phyloP scores from a whole-genome alignment of 2,329 filamentous ascomycete species.

The Pleurostoma richardsiae region DNA sequence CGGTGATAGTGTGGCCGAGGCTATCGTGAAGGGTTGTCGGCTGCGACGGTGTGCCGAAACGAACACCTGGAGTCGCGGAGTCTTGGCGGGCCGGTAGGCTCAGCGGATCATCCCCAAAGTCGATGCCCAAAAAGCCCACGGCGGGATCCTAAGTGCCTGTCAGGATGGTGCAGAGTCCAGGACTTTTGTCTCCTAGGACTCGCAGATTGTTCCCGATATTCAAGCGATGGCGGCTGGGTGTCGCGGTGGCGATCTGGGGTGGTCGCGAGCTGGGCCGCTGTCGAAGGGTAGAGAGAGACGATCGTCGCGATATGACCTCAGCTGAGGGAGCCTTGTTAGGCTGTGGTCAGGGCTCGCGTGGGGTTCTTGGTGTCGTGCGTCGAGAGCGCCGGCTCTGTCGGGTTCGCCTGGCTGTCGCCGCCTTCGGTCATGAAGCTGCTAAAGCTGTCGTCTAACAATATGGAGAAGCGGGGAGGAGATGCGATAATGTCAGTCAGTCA shows the following conservation, averaged over 20 bases:
- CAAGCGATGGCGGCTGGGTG: neutral
- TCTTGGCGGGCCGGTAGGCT: neutral
- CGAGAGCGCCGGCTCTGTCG: neutral
- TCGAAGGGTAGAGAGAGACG: neutral
- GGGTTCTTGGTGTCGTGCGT: no score
- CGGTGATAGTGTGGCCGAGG: neutral
- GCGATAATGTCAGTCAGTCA: neutral
- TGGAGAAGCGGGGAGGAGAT: neutral
- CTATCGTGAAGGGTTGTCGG: neutral
- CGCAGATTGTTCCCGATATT: no score
- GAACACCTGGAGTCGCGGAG: slow-evolving; percentile 9
- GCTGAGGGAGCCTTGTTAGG: neutral
- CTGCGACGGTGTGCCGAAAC: neutral
- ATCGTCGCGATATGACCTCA: neutral
- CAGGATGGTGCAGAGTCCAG: no score
- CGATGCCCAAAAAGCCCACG: neutral
- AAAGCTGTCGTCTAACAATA: neutral
- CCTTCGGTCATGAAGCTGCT: neutral
- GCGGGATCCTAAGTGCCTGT: no score
- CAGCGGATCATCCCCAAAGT: neutral
- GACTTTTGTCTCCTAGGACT: no score
- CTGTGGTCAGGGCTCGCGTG: no score
- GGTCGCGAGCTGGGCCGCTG: neutral
- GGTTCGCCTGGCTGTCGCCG: neutral
- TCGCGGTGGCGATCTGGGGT: neutral